phyloP scores from a whole-genome alignment of 371 early-diverging fungal genomes.

The Circinella umbellata region DNA sequence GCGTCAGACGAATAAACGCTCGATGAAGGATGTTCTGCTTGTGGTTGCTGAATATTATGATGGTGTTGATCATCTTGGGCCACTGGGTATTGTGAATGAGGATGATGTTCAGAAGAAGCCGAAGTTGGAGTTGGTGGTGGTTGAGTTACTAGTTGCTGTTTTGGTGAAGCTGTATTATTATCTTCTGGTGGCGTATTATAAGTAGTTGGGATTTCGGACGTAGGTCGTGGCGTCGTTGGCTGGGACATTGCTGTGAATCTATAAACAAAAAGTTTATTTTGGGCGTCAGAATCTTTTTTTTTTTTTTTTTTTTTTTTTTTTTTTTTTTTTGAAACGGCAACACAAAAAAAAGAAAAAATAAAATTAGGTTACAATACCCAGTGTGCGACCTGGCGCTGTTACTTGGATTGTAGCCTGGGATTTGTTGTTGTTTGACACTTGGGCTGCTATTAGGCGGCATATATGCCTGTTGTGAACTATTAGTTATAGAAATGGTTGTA shows the following conservation, averaged over 20 bases:
- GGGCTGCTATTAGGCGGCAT: constrained; percentile 2
- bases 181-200: neutral
- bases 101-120: neutral
- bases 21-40: neutral
- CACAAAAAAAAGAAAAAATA: constrained; percentile 4
- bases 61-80: neutral
- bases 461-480: neutral
- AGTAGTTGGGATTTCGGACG: neutral
- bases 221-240: constrained; percentile 29
- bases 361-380: constrained; percentile 7
- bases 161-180: neutral
- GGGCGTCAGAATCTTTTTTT: constrained; percentile 1
- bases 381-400: constrained; percentile 11
- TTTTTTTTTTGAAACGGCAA: constrained; percentile 2
- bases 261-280: neutral
- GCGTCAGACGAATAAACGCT: constrained; percentile 5
- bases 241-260: constrained; percentile 32
- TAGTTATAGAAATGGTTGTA: neutral
- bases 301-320: too few species aligned
- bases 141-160: neutral
- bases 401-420: constrained; percentile 3
- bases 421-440: constrained; percentile 13
- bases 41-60: neutral
- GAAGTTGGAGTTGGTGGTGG: neutral
- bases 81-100: neutral